These are phyloP conservation scores for Peniophora sp. DNA, from an alignment of 1,284 basidiomycete species.

Conservation along the genomic window DNA sequence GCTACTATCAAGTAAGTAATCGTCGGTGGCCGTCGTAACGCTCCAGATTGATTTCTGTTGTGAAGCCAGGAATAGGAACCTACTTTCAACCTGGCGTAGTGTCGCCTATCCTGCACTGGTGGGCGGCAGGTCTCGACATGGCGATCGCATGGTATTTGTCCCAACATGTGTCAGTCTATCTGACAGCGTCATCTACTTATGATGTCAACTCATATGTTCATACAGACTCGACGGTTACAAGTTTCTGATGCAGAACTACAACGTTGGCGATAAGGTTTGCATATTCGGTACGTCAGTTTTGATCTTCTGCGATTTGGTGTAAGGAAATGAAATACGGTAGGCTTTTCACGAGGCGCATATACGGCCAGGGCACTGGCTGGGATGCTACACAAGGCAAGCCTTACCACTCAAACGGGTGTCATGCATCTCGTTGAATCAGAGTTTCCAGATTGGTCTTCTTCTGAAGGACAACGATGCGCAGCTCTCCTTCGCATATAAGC, in stretches of 20 bases:
- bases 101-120: conserved; percentile 26
- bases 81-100: conserved; percentile 34
- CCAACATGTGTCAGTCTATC: conserved; percentile 28
- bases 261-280: conserved; percentile 43
- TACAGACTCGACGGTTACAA: conserved; percentile 43
- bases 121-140: conserved; percentile 34
- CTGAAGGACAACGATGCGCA: conserved; percentile 44
- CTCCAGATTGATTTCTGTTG: conserved; percentile 2
- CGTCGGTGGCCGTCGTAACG: not conserved
- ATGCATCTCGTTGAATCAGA: not conserved
- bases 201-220: too few relatives aligned
- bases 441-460: conserved; percentile 38
- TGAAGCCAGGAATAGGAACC: conserved; percentile 36
- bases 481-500: conserved; percentile 49
- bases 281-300: conserved; percentile 39
- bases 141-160: conserved; percentile 44
- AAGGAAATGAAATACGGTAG: conserved; percentile 8
- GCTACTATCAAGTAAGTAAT: conserved; percentile 30
- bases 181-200: not conserved
- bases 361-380: conserved; percentile 44
- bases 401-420: too few relatives aligned
- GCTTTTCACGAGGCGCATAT: conserved; percentile 37
- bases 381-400: conserved; percentile 26
- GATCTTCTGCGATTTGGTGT: not conserved
- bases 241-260: conserved; percentile 59